Percentiles rank a stretch among this genome's conserved stretches.
phyloP scores from a whole-genome alignment of 305 asterid species.

The Euphrasia arctica region DNA sequence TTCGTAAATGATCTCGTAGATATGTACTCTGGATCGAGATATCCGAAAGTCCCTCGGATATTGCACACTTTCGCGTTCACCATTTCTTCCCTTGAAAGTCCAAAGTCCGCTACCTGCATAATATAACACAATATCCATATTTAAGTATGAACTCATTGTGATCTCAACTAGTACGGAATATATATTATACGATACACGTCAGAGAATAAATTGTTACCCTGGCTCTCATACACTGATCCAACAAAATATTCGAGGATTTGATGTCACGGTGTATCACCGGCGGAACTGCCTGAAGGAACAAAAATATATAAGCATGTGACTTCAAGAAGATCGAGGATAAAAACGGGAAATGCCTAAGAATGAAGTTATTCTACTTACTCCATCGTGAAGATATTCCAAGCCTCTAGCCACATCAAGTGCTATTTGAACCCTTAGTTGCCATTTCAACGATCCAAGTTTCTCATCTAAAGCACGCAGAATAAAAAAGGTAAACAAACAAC shows the following conservation, averaged over 20 bases:
- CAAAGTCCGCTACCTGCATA: constrained; percentile 81
- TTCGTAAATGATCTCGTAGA: constrained; percentile 77
- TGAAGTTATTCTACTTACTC: constrained; percentile 48
- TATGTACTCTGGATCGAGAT: constrained; percentile 86
- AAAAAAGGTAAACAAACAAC: neutral
- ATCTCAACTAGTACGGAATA: no score
- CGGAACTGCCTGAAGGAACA: constrained; percentile 75
- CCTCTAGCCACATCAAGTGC: constrained; percentile 95
- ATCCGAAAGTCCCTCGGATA: constrained; percentile 81
- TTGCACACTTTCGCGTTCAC: constrained; percentile 52
- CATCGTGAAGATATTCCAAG: constrained; percentile 90
- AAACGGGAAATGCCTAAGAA: neutral
- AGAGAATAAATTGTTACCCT: constrained; percentile 46
- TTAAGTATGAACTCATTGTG: no score
- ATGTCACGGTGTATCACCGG: constrained; percentile 87
- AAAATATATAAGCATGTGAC: constrained; percentile 15
- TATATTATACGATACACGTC: neutral
- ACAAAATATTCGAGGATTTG: constrained; percentile 84
- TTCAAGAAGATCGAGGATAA: neutral
- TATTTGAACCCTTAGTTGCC: constrained; percentile 74
- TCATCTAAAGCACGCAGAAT: constrained; percentile 42
- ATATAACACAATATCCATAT: neutral
- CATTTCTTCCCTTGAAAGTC: constrained; percentile 89
- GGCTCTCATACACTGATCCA: constrained; percentile 85
- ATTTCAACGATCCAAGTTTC: constrained; percentile 49